Base-by-base conservation (phyloP, 441 rosid species). In the Aquilaria agallochum region DNA sequence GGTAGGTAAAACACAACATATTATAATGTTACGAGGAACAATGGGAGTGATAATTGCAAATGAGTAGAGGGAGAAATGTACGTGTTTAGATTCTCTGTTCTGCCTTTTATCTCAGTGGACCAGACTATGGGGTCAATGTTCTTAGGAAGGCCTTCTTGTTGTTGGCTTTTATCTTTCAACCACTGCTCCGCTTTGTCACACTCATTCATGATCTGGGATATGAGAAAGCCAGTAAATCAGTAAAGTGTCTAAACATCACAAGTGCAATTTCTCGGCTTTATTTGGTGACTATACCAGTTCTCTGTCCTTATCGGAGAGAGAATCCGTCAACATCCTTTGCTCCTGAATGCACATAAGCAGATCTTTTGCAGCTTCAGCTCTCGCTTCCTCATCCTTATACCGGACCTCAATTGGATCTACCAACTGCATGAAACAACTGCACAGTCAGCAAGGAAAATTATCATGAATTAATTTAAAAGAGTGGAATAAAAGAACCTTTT, bases 371-470 rank as follows among this genome's bases (percentile, higher is more conserved):
- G 88, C 88, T 66, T 75, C 69, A 20, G 53, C 76, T 72, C 90
- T 69, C 34, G 85, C 90, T 65, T 79, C 81, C 72, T 77, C 94
- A 15, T 87, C 89, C 62, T 78, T 83, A 64, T 71, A 78, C 48
- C 89, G 88, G 12, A 56, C 70, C 66, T 83, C 87, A 56, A 84
- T 73, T 15, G 94, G 90, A 67, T 83, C 80, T 5, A 87, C 76
- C 67, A 87, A 72, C 94, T 84, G 62, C 57, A 59, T 59, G 46
- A 55, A 51, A 33, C 20, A 59, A 57, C 65, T 56, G 31, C 27
- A 53, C 42, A 3, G 42, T 36, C 5, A 36, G 0, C 42, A 36
- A 36, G 42, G 42, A 36, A 7, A 36, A 4, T 7, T 36, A 36
- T 36, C 42, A 36, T 1, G 7, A 36, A 36, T 36, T 36, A 20